Base-by-base conservation (phyloP, 768 basidiomycete genomes). In the Pulveroboletus sp. region DNA sequence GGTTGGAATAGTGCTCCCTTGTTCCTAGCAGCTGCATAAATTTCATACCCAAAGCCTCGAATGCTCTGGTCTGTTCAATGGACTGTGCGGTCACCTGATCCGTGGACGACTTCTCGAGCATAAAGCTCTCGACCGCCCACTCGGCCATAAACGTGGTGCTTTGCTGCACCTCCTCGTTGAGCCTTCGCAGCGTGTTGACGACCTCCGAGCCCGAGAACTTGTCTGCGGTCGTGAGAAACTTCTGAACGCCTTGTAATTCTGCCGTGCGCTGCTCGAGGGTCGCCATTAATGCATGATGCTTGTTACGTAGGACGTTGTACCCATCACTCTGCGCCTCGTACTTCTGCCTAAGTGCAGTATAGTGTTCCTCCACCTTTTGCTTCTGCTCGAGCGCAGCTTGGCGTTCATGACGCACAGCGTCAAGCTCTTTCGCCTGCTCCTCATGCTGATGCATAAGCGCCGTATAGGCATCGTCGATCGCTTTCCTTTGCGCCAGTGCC, bases 131-230 rank as follows among this genome's bases (percentile, higher is more conserved):
- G 5, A 73, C 65, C 12, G 74, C 67, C 46, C 71, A 57, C 47
- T 79, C 76, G 6, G 76, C 71, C 43, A 80, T 69, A 33, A 63
- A 66, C 0, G 73, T 71, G 8, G 75, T 71, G 11, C 64, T 68
- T 51, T 80, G 76, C 39, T 68, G 71, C 17, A 79, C 74, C 50
- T 73, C 72, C 14, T 71, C 60, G 51, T 80, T 76, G 36, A 81
- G 59, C 15, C 63, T 65, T 38, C 71, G 68, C 5, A 81, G 59
- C 51, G 72, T 67, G 6, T 59, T 56, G 28, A 72, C 60, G 6
- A 80, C 70, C 30, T 82, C 79, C 8, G 71, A 70, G 10, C 70
- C 70, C 0, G 79, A 73, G 37, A 70, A 62, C 1, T 58, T 35
- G 51, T 79, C 76, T 7, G 66, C 68, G 31, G 67, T 73, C 14